These are phyloP conservation scores for Trametes villosa DNA, from an alignment of 768 basidiomycete genomes.

Conservation along the genomic window DNA sequence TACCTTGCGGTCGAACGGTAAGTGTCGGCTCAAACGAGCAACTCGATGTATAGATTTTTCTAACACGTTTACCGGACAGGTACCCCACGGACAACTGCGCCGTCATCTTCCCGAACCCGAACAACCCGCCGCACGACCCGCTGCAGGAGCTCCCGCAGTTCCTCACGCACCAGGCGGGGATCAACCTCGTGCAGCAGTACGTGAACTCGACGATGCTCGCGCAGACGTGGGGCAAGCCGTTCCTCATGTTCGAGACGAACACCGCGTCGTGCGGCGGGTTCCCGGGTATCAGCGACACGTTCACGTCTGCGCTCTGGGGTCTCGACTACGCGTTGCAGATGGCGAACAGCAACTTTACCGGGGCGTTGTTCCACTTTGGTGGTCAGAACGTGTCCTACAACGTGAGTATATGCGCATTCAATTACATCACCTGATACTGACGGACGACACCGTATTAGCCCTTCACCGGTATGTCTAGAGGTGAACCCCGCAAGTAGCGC, in stretches of 20 bases:
- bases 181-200: constrained; percentile 44
- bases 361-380: constrained; percentile 51
- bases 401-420: constrained; percentile 36
- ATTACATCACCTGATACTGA: too few relatives aligned
- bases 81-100: constrained; percentile 42
- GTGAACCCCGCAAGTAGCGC: too few relatives aligned
- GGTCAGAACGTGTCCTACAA: constrained; percentile 57
- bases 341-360: constrained; percentile 52
- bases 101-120: constrained; percentile 31
- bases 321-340: constrained; percentile 54
- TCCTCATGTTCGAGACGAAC: constrained; percentile 58
- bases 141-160: constrained; percentile 47
- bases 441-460: too few relatives aligned
- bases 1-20: constrained; percentile 62
- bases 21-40: neutral
- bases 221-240: constrained; percentile 40
- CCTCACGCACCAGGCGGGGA: constrained; percentile 48
- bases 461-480: constrained; percentile 44
- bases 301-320: constrained; percentile 55
- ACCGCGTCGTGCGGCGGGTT: constrained; percentile 61
- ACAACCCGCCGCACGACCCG: constrained; percentile 34
- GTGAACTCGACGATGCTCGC: constrained; percentile 40
- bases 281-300: constrained; percentile 52
- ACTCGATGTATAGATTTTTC: neutral
- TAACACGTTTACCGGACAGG: constrained; percentile 29